Base-by-base conservation (phyloP, 2,329 filamentous ascomycete species). In the Aspergillus sergii region DNA sequence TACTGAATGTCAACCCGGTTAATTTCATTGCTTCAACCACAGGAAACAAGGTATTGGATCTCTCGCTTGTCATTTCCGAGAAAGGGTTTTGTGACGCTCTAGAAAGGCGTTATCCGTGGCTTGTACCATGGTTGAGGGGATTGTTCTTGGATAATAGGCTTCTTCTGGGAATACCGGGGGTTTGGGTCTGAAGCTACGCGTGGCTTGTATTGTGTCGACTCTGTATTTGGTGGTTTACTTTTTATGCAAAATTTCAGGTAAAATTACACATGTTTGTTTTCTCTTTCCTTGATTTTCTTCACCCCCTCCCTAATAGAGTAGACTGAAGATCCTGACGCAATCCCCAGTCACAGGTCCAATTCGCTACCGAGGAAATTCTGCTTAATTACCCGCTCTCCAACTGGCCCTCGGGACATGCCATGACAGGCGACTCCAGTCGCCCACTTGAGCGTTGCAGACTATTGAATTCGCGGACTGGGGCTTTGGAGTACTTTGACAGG, bases 21-120 rank as follows among this genome's bases (percentile, higher is more conserved):
- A 28, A 26, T 50, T 50, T 51, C 28, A 21, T 32, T 16, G 34
- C 28, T 14, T 32, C 12, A 51, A 32, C 48, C 48, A 32, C 2
- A 9, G 28, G 9, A 12, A 51, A 1, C 12, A 51, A 11, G 28
- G 21, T 4, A 8, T 12, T 39, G n/a, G 16, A 23, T 11, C 51
- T 5, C 51, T 55, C 51, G 51, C 51, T 39, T 55, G 32, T 8
- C 51, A 55, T 55, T 55, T 55, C 51, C 51, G 21, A 9, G 26
- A n/a, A n/a, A 54, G 21, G 51, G 26, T 11, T n/a, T 39, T 36
- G 32, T 32, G 7, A n/a, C 28, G 48, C 41, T 60, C 59, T 60
- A 34, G 59, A 56, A 56, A 28, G 23, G 32, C 12, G 10, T 23
- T 12, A 19, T 54, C 51, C 10, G 32, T n/a, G n/a, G 12, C 23